phyloP scores from a whole-genome alignment of 2,329 filamentous ascomycete genomes.

The Aciculosporium take region DNA sequence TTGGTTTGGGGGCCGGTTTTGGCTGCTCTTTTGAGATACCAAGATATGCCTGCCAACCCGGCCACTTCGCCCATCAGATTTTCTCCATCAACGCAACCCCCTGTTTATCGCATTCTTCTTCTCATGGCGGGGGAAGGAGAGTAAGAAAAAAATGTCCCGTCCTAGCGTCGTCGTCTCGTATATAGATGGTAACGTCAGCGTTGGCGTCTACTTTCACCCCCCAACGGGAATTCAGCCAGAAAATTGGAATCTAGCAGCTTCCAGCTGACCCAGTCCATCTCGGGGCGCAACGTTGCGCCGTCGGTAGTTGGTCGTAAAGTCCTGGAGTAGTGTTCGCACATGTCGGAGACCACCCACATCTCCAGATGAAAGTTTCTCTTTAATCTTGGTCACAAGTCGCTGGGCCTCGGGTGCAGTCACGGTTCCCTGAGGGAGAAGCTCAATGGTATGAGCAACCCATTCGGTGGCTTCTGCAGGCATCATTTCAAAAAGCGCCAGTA shows the following conservation, averaged over 20 bases:
- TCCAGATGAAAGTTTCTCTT: slow-evolving; percentile 57
- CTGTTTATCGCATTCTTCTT: neutral
- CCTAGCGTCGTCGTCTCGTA: neutral
- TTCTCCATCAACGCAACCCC: neutral
- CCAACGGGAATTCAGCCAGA: slow-evolving; percentile 20
- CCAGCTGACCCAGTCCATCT: slow-evolving; percentile 76
- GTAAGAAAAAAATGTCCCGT: neutral
- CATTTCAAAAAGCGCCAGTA: slow-evolving; percentile 79
- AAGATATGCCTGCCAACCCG: neutral
- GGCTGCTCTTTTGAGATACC: neutral
- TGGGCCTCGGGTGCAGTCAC: slow-evolving; percentile 69
- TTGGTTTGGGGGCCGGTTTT: too few species aligned
- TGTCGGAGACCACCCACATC: slow-evolving; percentile 50
- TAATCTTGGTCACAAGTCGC: slow-evolving; percentile 66
- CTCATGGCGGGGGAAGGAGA: neutral
- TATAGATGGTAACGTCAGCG: neutral
- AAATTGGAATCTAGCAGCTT: slow-evolving; percentile 80
- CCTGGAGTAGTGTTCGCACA: slow-evolving; percentile 75
- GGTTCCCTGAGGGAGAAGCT: slow-evolving; percentile 68
- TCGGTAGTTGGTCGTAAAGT: slow-evolving; percentile 92
- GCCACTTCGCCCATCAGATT: neutral
- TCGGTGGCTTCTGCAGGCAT: slow-evolving; percentile 62
- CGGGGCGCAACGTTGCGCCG: slow-evolving; percentile 88
- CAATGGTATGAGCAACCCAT: slow-evolving; percentile 76
- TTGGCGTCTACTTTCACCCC: neutral